Conservation (phyloP, 768 basidiomycete species). For the Sarcomyxa edulis region DNA sequence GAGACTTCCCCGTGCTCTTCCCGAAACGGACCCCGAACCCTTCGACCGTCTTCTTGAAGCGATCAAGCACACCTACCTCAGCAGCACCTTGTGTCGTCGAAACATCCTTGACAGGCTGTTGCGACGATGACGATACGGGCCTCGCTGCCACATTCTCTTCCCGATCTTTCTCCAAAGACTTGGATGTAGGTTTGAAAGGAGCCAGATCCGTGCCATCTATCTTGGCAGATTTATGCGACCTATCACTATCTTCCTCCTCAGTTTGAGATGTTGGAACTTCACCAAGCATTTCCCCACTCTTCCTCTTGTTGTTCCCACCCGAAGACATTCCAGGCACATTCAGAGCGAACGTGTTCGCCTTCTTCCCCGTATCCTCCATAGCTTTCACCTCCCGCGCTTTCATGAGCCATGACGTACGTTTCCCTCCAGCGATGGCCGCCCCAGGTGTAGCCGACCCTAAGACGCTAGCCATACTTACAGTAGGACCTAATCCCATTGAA, state of each 20-base stretch:
- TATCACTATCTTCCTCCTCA: constrained; percentile 32
- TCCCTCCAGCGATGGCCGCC: constrained; percentile 36
- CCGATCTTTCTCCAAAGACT: constrained; percentile 12
- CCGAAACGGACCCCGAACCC: constrained; percentile 53
- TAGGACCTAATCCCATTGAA: constrained; percentile 27
- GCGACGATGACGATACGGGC: too few relatives aligned
- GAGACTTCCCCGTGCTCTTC: constrained; percentile 57
- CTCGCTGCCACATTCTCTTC: too few relatives aligned
- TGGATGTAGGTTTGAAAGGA: constrained; percentile 15
- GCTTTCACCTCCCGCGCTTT: constrained; percentile 74
- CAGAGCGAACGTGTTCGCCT: constrained; percentile 12
- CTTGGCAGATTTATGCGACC: constrained; percentile 47
- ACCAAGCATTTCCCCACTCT: constrained; percentile 49
- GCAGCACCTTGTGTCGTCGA: too few relatives aligned
- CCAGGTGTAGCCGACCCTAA: constrained; percentile 25
- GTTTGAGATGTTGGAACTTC: constrained; percentile 9
- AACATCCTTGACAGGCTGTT: too few relatives aligned
- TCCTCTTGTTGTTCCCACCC: constrained; percentile 58
- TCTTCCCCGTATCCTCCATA: constrained; percentile 47
- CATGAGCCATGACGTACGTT: constrained; percentile 77
- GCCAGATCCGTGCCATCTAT: constrained; percentile 29
- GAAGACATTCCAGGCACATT: constrained; percentile 9
- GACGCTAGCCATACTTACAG: not conserved
- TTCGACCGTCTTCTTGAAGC: constrained; percentile 69
- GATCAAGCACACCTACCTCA: constrained; percentile 52